phyloP scores from a whole-genome alignment of 805 yeast genomes.

The Barnettozyma siamensis region DNA sequence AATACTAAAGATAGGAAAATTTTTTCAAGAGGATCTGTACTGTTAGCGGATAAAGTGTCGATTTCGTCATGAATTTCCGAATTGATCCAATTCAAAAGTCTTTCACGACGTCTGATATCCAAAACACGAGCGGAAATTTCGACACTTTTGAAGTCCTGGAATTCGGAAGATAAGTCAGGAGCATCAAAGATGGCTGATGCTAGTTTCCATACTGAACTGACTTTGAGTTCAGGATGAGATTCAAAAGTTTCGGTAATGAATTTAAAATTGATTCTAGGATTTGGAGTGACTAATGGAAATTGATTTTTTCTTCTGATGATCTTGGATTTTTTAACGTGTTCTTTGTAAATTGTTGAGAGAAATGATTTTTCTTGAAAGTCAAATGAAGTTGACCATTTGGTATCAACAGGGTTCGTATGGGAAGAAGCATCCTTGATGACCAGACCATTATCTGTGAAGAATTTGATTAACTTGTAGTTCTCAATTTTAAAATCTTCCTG shows the following conservation, averaged over 20 bases:
- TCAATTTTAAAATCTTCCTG: constrained; percentile 26
- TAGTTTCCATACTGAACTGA: constrained; percentile 42
- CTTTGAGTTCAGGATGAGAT: constrained; percentile 20
- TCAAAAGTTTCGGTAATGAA: constrained; percentile 22
- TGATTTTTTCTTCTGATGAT: constrained; percentile 27
- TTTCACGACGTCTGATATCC: constrained; percentile 36
- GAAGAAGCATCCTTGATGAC: constrained; percentile 8
- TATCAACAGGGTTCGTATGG: not conserved
- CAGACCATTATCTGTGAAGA: constrained; percentile 17
- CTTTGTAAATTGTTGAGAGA: constrained; percentile 17
- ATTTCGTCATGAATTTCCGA: constrained; percentile 29
- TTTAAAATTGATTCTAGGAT: constrained; percentile 27
- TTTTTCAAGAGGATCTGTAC: constrained; percentile 40
- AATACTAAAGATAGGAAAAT: constrained; percentile 46
- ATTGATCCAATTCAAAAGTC: constrained; percentile 54
- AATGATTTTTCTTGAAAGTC: constrained; percentile 10
- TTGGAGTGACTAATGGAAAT: constrained; percentile 34
- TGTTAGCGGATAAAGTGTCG: constrained; percentile 30
- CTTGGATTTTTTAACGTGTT: constrained; percentile 21
- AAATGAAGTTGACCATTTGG: constrained; percentile 3
- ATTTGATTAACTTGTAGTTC: constrained; percentile 21
- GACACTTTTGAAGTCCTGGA: constrained; percentile 19
- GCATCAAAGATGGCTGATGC: constrained; percentile 59
- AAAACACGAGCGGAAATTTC: constrained; percentile 22
- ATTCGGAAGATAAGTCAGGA: constrained; percentile 13